Base-by-base conservation (phyloP, 768 basidiomycete genomes). In the Cubamyces sp. region DNA sequence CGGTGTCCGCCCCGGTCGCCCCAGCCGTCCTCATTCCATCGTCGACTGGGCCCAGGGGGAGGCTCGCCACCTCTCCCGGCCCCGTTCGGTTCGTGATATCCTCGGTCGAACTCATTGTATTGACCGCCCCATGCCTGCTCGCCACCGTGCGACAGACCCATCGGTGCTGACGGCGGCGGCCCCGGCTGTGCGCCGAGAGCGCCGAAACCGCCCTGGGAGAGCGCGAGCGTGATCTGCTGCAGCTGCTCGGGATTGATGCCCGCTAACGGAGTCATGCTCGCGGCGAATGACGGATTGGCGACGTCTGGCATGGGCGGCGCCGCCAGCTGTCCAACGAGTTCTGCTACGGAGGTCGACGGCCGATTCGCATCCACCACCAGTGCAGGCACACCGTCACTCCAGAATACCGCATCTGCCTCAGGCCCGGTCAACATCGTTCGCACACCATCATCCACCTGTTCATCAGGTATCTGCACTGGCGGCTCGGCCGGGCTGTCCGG, bases 401-500 rank as follows among this genome's bases (percentile, higher is more conserved):
- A 90, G 76, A 90, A 88, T 51, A 87, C 69, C 30, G 79, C 74
- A 64, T 91, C 87, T 60, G 85, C 81, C 54, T 90, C 88, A 21
- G 83, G 78, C 23, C 91, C 90, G 37, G 84, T 79, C 28, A 85
- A 82, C 90, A 94, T 93, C 50, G 76, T 71, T 70, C 80, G 81
- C 66, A 84, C 81, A 55, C 83, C 80, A 68, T 73, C 79, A 74
- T 91, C 89, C 59, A 85, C 79, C 67, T 91, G 87, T 66, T 90
- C 91, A 66, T 90, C 90, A 49, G 82, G 70, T 62, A 88, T 80
- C 65, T 81, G 77, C 62, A 75, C 73, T 19, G 83, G 72, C 26
- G 88, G 86, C 74, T 93, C 92, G 41, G 83, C 83, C 19, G 92
- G 89, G 61, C 87, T 83, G 51, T 92, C 90, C 46, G 92, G 92